These are phyloP conservation scores for Eucalyptus curtisii DNA, from an alignment of 345 rosid species.

Conservation along the genomic window DNA sequence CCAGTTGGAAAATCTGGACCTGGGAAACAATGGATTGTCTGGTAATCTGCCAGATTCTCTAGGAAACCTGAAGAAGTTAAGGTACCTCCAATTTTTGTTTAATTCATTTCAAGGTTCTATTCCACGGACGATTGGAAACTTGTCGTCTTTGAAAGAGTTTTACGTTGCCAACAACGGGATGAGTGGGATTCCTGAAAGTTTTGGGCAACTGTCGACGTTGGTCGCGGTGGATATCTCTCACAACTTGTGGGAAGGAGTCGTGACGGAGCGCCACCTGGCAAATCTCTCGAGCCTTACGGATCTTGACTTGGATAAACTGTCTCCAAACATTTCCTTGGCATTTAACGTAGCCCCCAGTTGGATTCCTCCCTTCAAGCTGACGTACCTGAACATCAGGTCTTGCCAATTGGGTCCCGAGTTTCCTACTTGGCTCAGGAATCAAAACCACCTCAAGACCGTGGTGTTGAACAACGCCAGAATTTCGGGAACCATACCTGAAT, in stretches of 20 bases:
- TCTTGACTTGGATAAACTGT: not conserved
- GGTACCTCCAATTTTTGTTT: not conserved
- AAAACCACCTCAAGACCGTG: constrained; percentile 5
- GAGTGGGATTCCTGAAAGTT: not conserved
- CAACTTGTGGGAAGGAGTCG: not conserved
- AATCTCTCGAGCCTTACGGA: not conserved
- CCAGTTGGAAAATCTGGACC: not conserved
- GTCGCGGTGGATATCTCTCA: not conserved
- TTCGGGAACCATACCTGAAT: not conserved
- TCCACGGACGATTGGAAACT: not conserved
- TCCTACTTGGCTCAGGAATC: constrained; percentile 11
- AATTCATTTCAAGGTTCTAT: not conserved
- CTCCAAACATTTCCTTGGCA: not conserved
- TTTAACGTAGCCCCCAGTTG: not conserved
- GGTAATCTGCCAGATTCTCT: not conserved
- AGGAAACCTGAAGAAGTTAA: not conserved
- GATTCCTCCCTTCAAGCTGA: not conserved
- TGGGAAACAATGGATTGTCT: accelerated
- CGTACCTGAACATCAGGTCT: not conserved
- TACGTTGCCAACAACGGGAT: not conserved
- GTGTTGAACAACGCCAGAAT: not conserved
- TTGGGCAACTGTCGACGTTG: not conserved
- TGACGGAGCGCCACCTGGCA: not conserved
- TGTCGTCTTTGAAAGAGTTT: not conserved
- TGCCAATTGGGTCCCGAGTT: not conserved